Percentiles rank a stretch among this genome's conserved stretches.
phyloP scores from a whole-genome alignment of 2,329 filamentous ascomycete genomes.

The Botrytis fabae region DNA sequence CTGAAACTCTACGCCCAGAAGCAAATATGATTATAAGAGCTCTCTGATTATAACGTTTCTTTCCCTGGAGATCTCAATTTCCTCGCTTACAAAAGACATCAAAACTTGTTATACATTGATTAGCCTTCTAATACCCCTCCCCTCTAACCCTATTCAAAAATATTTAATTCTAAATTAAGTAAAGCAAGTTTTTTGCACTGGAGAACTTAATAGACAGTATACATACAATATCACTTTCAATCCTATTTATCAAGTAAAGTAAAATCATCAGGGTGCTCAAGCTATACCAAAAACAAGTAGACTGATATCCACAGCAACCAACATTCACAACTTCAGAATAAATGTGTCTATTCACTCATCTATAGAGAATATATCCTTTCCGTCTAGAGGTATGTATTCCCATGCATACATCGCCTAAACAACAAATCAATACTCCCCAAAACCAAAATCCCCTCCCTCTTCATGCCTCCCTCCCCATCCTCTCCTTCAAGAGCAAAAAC shows the following conservation, averaged over 20 bases:
- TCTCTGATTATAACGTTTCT: neutral
- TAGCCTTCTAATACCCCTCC: neutral
- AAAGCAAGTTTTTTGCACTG: neutral
- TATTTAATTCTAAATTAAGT: neutral
- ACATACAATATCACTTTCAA: neutral
- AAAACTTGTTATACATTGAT: neutral
- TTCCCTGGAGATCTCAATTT: neutral
- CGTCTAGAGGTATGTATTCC: neutral
- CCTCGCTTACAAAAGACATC: neutral
- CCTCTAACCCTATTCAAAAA: neutral
- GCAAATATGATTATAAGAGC: neutral
- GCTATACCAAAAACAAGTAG: too few relatives aligned
- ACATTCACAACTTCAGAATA: neutral
- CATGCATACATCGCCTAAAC: neutral
- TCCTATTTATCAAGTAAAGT: neutral
- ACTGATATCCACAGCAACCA: neutral
- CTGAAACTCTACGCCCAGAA: neutral
- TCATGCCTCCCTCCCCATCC: neutral
- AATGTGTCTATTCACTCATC: neutral
- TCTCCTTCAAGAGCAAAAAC: accelerated
- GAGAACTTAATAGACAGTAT: neutral
- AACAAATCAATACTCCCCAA: neutral
- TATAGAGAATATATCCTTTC: neutral
- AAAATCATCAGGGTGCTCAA: neutral
- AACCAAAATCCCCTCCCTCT: neutral